Evolutionary conservation across 768 basidiomycete species (phyloP), one percentile per base, ranked within the genome.

Genomic region (Collybia sp.): DNA sequence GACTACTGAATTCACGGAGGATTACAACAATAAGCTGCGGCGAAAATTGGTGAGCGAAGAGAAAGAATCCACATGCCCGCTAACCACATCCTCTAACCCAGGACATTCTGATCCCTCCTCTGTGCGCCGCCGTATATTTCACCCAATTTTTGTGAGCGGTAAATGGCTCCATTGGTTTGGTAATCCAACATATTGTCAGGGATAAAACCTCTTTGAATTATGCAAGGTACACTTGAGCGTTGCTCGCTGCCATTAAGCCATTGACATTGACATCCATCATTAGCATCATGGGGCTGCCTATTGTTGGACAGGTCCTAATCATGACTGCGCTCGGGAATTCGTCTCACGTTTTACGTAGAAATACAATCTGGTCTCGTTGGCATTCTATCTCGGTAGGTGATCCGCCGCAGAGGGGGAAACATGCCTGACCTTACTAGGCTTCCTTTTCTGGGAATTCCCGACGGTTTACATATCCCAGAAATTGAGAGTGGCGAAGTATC

Each of bases 141-240:
- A 80, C 78, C 1, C 80, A 85, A 53, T 84, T 76, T 53, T 57
- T 84, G 79, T 83, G 55, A 44, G 76, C 50, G 6, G 12, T 15
- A 18, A 39, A 15, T 34, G 2, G n/a, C 9, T 12, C 31, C 17
- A 25, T 20, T 30, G 1, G 12, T 25, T 18, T n/a, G 25, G 9
- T 10, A 18, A 38, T 16, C 39, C 43, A 37, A 11, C 46, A 3
- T 33, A 30, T 33, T 42, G 47, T 5, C 47, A 82, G 82, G 47
- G 84, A 85, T 59, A 86, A 85, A 68, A 83, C 82, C 3, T 77
- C 80, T 11, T 58, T 84, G 33, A 83, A 83, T 57, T 84, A 84
- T 67, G 82, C 83, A n/a, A 81, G 79, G 80, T 75, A 50, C 19
- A 58, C 45, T 5, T 9, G 33, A 12, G n/a, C 31, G 12, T 13